Evolutionary conservation across 2,329 filamentous ascomycete species (phyloP), one percentile per base, ranked within the genome.

Genomic region (Aspergillus puulaauensis): DNA sequence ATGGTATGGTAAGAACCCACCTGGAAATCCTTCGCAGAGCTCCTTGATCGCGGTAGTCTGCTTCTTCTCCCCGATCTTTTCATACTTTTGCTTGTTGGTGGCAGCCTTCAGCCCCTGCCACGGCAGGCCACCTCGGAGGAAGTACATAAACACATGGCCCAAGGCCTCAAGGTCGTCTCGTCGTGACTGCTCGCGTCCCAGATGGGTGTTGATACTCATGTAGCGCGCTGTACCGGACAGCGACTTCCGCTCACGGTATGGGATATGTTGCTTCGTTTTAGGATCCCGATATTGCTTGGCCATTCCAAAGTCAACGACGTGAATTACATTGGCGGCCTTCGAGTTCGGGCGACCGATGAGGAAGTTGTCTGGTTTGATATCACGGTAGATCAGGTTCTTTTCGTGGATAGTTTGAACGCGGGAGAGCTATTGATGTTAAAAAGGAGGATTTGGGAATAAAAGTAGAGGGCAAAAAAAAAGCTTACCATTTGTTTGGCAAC

Each of bases 41-140:
- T 99, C 95, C 80, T 97, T 96, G 80, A 99, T 96, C 5, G 86
- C 86, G 21, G 95, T 98, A 0, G 93, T 97, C 80, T 98, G 95
- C 82, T 99, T 99, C 89, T 99, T 98, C 83, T 99, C 93, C 46
- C 95, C 95, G 77, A 99, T 99, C 84, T 98, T 98, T 80, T 99
- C 95, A 75, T 99, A 99, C 80, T 99, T 99, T 75, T 99, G 95
- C 86, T 99, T 88, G 78, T 88, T 88, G 56, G 86, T 88, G 15
- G 86, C 86, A 67, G 86, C 86, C 75, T 88, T 88, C 58, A 88
- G 75, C 54, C 86, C 86, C 72, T 88, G 86, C 86, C 86, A 88
- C 55, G 86, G 86, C 52, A 88, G 79, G 56, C 86, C 86, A 44
- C 86, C 86, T 59, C 85, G 76, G 48, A 88, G 76, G 75, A 88